phyloP scores from a whole-genome alignment of 495 filamentous ascomycete species.

The Trichoderma asperelloides region DNA sequence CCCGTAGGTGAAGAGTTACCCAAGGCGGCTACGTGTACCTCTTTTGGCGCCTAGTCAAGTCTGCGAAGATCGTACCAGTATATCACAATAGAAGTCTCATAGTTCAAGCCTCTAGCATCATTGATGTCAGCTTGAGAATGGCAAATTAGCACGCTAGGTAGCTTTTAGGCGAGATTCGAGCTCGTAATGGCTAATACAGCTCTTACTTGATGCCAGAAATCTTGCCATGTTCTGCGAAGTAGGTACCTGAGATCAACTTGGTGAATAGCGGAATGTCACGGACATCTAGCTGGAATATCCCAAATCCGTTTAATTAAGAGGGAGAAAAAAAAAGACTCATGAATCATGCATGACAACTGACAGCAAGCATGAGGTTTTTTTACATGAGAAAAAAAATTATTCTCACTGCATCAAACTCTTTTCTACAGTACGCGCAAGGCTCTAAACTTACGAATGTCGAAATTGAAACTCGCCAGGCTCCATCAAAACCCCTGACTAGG shows the following conservation, averaged over 20 bases:
- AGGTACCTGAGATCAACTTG: too few species aligned
- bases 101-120: background rate
- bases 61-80: too few species aligned
- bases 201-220: background rate
- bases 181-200: background rate
- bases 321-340: too few species aligned
- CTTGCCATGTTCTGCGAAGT: too few species aligned
- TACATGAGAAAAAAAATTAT: background rate
- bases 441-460: background rate
- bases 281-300: background rate
- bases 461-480: background rate
- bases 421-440: background rate
- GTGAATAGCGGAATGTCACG: too few species aligned
- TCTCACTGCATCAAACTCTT: background rate
- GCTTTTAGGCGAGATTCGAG: background rate
- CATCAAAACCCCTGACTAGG: background rate
- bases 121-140: background rate
- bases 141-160: background rate
- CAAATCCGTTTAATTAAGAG: background rate
- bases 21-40: too few species aligned
- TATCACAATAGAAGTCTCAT: too few species aligned
- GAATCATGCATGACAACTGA: background rate
- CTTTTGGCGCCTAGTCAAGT: too few species aligned
- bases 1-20: too few species aligned
- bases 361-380: background rate